Conservation (phyloP, 2,329 filamentous ascomycete species). For the Aaosphaeria arxii region DNA sequence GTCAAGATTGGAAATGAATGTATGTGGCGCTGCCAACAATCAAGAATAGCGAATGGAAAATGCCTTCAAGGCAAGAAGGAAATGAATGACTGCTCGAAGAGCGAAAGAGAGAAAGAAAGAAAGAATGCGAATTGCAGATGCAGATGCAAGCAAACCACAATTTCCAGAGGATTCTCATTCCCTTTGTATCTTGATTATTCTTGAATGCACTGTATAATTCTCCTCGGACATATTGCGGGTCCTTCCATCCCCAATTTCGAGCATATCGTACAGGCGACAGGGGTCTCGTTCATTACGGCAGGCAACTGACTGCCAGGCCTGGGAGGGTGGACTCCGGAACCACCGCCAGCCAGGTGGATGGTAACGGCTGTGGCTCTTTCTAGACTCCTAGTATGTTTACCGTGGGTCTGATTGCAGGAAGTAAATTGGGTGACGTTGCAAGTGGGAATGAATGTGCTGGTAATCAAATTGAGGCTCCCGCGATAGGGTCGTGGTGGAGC, state of each 20-base stretch:
- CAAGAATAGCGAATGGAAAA: slow-evolving; percentile 12
- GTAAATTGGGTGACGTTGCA: slow-evolving; percentile 20
- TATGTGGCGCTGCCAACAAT: not conserved
- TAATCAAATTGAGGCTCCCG: slow-evolving; percentile 2
- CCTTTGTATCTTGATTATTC: not conserved
- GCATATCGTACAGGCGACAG: slow-evolving; percentile 4
- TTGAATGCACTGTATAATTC: not conserved
- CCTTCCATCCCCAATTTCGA: slow-evolving; percentile 17
- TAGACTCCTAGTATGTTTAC: not conserved
- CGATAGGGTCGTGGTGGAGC: slow-evolving; percentile 5
- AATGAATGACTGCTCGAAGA: slow-evolving; percentile 14
- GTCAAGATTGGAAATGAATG: not conserved
- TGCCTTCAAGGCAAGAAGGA: slow-evolving; percentile 35
- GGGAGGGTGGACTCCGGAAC: not conserved
- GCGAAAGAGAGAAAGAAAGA: slow-evolving; percentile 11
- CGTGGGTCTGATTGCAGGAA: slow-evolving; percentile 8
- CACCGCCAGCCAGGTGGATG: not conserved
- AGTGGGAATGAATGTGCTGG: slow-evolving; percentile 4
- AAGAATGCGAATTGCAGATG: not conserved
- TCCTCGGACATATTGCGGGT: slow-evolving; percentile 8
- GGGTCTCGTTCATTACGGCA: slow-evolving; percentile 7
- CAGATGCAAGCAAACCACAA: not conserved
- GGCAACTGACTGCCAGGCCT: not conserved
- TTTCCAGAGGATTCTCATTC: not conserved
- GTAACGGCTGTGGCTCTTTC: not conserved